These are phyloP conservation scores for Triticum urartu DNA, from an alignment of 176 grass and related monocot species.

Conservation along the genomic window DNA sequence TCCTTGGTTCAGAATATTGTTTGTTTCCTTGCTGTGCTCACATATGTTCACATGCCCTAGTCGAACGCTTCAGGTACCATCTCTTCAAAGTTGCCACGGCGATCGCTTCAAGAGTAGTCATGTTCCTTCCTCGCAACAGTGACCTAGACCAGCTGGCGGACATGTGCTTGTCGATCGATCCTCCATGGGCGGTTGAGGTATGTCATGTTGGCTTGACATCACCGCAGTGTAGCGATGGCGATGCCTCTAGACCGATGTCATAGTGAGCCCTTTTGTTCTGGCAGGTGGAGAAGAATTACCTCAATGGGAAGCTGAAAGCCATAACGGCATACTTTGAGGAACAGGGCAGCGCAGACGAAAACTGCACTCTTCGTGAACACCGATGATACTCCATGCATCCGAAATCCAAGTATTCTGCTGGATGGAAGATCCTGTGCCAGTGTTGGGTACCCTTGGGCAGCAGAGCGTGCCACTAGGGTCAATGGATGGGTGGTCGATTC, in stretches of 20 bases:
- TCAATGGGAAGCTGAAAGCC: constrained; percentile 91
- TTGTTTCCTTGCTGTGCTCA: background rate
- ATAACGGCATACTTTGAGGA: constrained; percentile 86
- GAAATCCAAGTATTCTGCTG: background rate
- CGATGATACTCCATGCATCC: background rate
- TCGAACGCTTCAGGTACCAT: constrained; percentile 48
- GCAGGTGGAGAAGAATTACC: constrained; percentile 91
- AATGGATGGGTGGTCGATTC: background rate
- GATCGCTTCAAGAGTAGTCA: constrained; percentile 81
- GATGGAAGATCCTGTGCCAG: background rate
- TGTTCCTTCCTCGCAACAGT: constrained; percentile 92
- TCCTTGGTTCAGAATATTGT: constrained; percentile 6
- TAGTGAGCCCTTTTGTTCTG: constrained; percentile 13
- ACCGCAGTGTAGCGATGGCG: background rate
- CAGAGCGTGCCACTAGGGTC: background rate
- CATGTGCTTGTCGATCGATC: constrained; percentile 64
- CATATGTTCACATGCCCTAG: constrained; percentile 1
- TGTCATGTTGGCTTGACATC: background rate
- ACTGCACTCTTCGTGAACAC: background rate
- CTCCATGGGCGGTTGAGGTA: constrained; percentile 88
- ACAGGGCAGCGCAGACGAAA: background rate
- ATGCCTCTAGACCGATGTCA: background rate
- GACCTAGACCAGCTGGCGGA: constrained; percentile 84
- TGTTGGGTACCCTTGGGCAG: background rate
- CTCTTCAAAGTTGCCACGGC: constrained; percentile 71